These are phyloP conservation scores for Aspergillus steynii DNA, from an alignment of 495 filamentous ascomycete genomes.

Conservation along the genomic window DNA sequence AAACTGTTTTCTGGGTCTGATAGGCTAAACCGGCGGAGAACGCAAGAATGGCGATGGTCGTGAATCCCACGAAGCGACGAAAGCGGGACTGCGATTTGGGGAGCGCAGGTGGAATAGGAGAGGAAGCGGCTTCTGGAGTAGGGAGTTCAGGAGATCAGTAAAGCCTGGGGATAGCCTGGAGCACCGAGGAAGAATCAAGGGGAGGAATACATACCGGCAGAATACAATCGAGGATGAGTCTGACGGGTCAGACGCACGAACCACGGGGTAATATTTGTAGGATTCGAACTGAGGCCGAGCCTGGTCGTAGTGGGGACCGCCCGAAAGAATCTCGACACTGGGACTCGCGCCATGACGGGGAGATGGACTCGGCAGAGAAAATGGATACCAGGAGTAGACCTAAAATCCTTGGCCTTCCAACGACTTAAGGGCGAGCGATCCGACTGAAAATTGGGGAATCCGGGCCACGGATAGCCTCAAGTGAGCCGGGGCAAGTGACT, in stretches of 20 bases:
- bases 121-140: slow-evolving; percentile 1
- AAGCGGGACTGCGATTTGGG: slow-evolving; percentile 33
- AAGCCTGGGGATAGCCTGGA: slow-evolving; percentile 2
- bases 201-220: slow-evolving; percentile 11
- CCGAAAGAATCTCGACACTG: slow-evolving; percentile 18
- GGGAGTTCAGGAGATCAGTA: background rate
- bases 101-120: slow-evolving; percentile 11
- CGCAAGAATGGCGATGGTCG: slow-evolving; percentile 39
- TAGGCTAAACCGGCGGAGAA: slow-evolving; percentile 34
- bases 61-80: slow-evolving; percentile 40
- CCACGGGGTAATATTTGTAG: background rate
- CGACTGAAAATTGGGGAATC: background rate
- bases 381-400: background rate
- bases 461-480: no score
- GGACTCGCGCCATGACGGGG: slow-evolving; percentile 15
- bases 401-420: background rate
- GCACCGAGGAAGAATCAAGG: slow-evolving; percentile 6
- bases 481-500: background rate
- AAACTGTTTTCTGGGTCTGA: slow-evolving; percentile 26
- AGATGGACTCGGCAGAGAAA: background rate
- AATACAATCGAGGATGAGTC: slow-evolving; percentile 7
- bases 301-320: slow-evolving; percentile 21
- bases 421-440: background rate
- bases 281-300: slow-evolving; percentile 13
- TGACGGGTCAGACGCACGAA: slow-evolving; percentile 8